A percentile compares a stretch with the other conserved stretches of the same genome.
These are phyloP conservation scores for Blepharisma stoltei DNA, from an alignment of 73 alveolate species.

Conservation along the genomic window DNA sequence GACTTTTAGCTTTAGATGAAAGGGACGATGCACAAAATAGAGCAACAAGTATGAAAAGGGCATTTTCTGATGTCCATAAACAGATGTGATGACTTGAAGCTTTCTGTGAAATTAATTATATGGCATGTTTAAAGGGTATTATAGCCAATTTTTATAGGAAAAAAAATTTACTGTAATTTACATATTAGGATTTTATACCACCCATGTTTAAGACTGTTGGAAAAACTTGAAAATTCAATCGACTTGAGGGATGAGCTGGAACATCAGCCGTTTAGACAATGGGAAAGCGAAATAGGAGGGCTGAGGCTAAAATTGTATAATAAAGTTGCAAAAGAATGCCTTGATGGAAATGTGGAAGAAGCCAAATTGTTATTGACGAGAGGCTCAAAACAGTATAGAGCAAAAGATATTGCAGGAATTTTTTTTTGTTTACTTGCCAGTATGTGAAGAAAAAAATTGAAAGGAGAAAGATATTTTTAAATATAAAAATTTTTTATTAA, in stretches of 20 bases:
- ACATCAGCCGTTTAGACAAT: neutral
- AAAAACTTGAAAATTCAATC: neutral
- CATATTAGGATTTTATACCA: too few species aligned
- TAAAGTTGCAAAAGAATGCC: neutral
- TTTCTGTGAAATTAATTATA: constrained; percentile 17
- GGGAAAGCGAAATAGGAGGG: constrained; percentile 13
- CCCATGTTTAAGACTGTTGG: neutral
- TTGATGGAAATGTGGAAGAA: neutral
- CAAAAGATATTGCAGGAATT: neutral
- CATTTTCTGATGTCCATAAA: constrained; percentile 25
- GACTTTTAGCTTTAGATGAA: constrained; percentile 1
- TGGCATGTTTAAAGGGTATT: too few species aligned
- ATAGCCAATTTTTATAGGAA: too few species aligned
- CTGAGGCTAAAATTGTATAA: neutral
- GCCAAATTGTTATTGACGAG: neutral
- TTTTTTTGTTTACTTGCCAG: too few species aligned
- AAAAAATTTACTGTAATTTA: too few species aligned
- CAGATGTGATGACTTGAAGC: constrained; percentile 20
- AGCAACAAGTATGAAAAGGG: neutral
- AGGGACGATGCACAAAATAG: constrained; percentile 15
- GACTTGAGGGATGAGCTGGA: neutral
- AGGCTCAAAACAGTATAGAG: neutral
- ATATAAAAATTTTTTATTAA: too few species aligned
- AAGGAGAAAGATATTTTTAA: too few species aligned
- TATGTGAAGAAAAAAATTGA: too few species aligned